Evolutionary conservation across 108 stramenopile species (phyloP).

Genomic region (Discostella stelligeroides): DNA sequence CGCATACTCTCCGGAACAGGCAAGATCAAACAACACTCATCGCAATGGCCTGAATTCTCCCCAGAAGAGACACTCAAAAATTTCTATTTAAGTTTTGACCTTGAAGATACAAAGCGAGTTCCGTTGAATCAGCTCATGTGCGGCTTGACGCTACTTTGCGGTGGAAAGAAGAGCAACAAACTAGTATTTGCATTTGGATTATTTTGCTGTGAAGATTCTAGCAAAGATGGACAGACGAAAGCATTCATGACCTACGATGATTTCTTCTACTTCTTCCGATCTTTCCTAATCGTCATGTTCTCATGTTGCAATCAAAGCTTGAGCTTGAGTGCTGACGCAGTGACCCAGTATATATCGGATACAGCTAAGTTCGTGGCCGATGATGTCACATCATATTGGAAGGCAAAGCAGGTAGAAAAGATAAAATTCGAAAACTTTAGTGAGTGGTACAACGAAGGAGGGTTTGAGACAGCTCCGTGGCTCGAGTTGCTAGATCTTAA

Average conservation of each 20-base stretch:
- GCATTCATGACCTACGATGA: constrained; percentile 62
- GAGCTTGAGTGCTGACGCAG: constrained; percentile 68
- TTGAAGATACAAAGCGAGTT: constrained; percentile 68
- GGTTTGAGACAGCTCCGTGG: constrained; percentile 92
- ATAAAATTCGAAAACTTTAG: constrained; percentile 92
- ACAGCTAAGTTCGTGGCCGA: constrained; percentile 81
- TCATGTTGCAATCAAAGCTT: constrained; percentile 90
- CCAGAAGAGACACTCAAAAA: constrained; percentile 65
- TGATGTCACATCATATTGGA: constrained; percentile 83
- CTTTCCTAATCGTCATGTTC: constrained; percentile 84
- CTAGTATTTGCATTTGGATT: constrained; percentile 85
- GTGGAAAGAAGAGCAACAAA: constrained; percentile 86
- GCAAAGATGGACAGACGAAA: constrained; percentile 53
- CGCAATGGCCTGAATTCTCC: constrained; percentile 29
- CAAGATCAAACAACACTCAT: constrained; percentile 40
- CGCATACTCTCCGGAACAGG: constrained; percentile 54
- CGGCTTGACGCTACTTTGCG: constrained; percentile 83
- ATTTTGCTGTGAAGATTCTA: constrained; percentile 56
- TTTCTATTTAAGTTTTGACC: constrained; percentile 84
- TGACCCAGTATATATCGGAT: constrained; percentile 75
- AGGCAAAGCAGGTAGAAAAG: constrained; percentile 62
- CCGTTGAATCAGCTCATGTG: constrained; percentile 88
- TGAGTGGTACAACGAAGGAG: constrained; percentile 95
- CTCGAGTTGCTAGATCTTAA: constrained; percentile 93
- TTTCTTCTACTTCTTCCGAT: constrained; percentile 76